Evolutionary conservation across 2,329 filamentous ascomycete species (phyloP), one percentile per base, ranked within the genome.

Genomic region (Fusarium sp.): DNA sequence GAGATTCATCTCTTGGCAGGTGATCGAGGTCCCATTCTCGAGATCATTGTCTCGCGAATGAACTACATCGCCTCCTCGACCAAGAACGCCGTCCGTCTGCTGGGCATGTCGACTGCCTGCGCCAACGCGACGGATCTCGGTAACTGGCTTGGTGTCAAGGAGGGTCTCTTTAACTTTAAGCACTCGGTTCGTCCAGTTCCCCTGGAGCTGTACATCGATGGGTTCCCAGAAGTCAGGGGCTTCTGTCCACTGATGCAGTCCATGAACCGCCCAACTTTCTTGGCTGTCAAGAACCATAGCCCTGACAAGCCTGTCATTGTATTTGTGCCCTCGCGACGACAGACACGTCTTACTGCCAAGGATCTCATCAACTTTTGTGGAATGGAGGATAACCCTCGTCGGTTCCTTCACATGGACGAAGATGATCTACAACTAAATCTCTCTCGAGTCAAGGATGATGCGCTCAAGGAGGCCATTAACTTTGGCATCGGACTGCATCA

Each of bases 31-130:
- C 97, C 97, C 2, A 99, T 99, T 89, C 87, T 99, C 59, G 97
- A 99, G 84, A 99, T 99, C 78, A 99, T 99, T 74, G 97, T 93
- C 16, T 92, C 91, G 39, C 90, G 91, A 77, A 98, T 99, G 97
- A 99, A 99, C 82, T 99, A 98, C 82, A 99, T 99, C 78, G 97
- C 96, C 2, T 94, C 95, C 3, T 95, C 97, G 71, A 97, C 94
- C 45, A 95, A 97, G 79, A 95, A 92, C 61, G 91, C 95, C 1
- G 96, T 99, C 24, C 91, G 97, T 6, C 87, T 99, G 6, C 89
- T 99, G 72, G 97, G 97, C n/a, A 99, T 99, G 97, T 99, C 97
- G 3, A 99, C 97, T 20, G 97, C 97, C 11, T 98, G 96, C 78
- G 97, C 97, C 16, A 99, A 99, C 80, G 97, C 97, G 3, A 94